Percentiles rank a stretch among this genome's conserved stretches.
phyloP scores from a whole-genome alignment of 2,329 filamentous ascomycete genomes.

The Fusarium mexicanum region DNA sequence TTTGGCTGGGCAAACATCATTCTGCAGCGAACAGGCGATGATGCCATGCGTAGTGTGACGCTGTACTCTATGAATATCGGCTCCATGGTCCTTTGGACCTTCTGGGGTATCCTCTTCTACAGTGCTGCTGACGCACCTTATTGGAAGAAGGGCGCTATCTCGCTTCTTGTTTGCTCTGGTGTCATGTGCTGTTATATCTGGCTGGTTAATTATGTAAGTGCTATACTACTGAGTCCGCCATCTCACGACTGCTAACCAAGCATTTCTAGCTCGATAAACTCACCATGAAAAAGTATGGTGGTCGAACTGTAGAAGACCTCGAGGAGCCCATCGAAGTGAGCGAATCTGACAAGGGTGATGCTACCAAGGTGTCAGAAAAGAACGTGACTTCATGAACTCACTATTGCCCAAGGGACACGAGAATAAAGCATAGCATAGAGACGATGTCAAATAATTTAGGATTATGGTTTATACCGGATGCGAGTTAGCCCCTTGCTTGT shows the following conservation, averaged over 20 bases:
- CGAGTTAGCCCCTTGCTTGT: background rate
- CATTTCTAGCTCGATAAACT: background rate
- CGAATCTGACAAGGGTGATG: background rate
- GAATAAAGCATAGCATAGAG: too few species aligned
- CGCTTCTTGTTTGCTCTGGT: constrained; percentile 27
- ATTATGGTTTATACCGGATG: background rate
- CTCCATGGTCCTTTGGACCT: constrained; percentile 53
- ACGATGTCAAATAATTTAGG: rapidly evolving
- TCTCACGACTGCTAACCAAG: background rate
- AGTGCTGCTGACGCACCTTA: constrained; percentile 55
- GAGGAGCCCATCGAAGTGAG: background rate
- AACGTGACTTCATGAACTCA: background rate
- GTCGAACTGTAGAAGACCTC: background rate
- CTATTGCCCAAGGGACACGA: background rate
- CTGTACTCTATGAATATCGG: constrained; percentile 54
- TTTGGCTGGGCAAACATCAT: constrained; percentile 44
- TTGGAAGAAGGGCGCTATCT: constrained; percentile 47
- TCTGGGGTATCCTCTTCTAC: constrained; percentile 57
- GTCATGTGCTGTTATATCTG: constrained; percentile 35
- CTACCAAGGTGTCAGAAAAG: background rate
- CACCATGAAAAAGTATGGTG: constrained; percentile 4
- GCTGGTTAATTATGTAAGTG: constrained; percentile 24
- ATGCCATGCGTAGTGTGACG: constrained; percentile 52
- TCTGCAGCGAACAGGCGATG: constrained; percentile 44
- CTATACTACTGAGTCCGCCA: rapidly evolving